phyloP scores from a whole-genome alignment of 2,329 filamentous ascomycete species.

The Chalara sp. region DNA sequence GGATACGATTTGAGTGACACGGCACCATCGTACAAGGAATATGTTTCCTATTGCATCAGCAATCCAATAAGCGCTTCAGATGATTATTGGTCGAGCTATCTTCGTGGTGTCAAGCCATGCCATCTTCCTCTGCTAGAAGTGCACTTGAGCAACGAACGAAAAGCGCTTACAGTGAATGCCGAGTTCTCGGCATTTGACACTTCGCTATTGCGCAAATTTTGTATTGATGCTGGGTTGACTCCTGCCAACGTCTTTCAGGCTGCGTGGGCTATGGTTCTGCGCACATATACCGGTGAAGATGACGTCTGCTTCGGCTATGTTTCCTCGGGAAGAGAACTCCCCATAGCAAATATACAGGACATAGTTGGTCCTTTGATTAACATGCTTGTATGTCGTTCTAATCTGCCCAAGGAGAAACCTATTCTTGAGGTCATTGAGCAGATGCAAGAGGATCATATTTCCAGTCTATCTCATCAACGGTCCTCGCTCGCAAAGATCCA shows the following conservation, averaged over 20 bases:
- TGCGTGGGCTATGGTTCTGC: background rate
- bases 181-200: background rate
- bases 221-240: background rate
- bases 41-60: background rate
- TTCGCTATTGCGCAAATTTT: background rate
- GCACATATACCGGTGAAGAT: background rate
- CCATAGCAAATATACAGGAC: background rate
- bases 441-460: conserved; percentile 27
- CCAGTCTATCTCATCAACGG: conserved; percentile 27
- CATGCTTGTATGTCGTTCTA: conserved; percentile 25
- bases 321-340: background rate
- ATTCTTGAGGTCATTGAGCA: conserved; percentile 10
- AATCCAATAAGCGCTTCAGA: background rate
- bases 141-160: background rate
- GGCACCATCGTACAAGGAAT: background rate
- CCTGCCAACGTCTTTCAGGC: background rate
- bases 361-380: conserved; percentile 15
- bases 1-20: background rate
- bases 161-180: background rate
- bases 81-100: background rate
- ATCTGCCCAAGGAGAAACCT: conserved; percentile 18
- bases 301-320: background rate
- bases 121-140: background rate
- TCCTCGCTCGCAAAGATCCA: conserved; percentile 36
- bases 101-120: background rate